These are phyloP conservation scores for Fusarium phyllophilum DNA, from an alignment of 2,329 filamentous ascomycete genomes.

Conservation along the genomic window DNA sequence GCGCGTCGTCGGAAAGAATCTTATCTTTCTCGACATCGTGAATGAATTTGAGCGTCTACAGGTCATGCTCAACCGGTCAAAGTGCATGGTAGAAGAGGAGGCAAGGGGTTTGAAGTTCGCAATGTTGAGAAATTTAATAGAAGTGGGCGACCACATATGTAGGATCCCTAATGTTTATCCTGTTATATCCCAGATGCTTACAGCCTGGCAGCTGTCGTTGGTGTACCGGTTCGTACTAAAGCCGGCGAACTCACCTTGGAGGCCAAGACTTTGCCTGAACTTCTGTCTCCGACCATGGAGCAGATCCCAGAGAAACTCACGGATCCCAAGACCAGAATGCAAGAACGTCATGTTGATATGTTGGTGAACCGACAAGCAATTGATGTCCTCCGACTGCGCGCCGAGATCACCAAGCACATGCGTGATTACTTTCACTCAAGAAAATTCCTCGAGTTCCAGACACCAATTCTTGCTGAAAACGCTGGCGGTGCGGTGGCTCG, in stretches of 20 bases:
- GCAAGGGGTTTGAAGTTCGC: constrained; percentile 60
- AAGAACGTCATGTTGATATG: constrained; percentile 86
- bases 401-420: constrained; percentile 77
- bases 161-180: constrained; percentile 53
- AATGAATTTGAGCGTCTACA: constrained; percentile 80
- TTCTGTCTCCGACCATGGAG: constrained; percentile 82
- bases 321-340: constrained; percentile 76
- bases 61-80: constrained; percentile 75
- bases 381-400: constrained; percentile 78
- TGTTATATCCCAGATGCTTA: constrained; percentile 36
- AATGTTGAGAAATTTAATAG: constrained; percentile 71
- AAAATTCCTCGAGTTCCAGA: constrained; percentile 87
- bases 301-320: constrained; percentile 77
- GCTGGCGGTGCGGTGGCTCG: constrained; percentile 90
- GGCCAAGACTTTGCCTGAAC: constrained; percentile 72
- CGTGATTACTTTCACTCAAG: constrained; percentile 77
- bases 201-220: constrained; percentile 69
- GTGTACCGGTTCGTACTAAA: constrained; percentile 73
- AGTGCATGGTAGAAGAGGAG: constrained; percentile 51
- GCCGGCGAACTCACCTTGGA: constrained; percentile 81
- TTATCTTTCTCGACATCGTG: constrained; percentile 85
- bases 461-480: constrained; percentile 83
- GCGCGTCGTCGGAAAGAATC: constrained; percentile 77
- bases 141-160: constrained; percentile 87
- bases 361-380: constrained; percentile 76